Evolutionary conservation across 331 rosid genomes (phyloP), one percentile per base, ranked within the genome.

Genomic region (Rosa hybrid): DNA sequence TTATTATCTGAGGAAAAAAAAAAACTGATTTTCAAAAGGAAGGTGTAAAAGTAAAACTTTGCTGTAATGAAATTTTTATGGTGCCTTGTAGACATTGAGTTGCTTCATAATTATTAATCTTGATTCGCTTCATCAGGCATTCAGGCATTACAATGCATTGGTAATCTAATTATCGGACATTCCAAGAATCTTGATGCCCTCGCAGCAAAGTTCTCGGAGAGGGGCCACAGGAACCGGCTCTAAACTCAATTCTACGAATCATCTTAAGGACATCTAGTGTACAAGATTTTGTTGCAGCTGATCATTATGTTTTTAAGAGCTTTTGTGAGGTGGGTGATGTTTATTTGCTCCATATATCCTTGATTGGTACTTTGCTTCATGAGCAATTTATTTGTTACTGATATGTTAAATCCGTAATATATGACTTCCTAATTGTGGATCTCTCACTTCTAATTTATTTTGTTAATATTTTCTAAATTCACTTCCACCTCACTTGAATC

Each of bases 271-370:
- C 98, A 39, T 92, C 98, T 62, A 94, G 93, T 83, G 74, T 82
- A 60, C 94, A 92, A 81, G 98, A 94, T 82, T 92, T 91, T 84
- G 83, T 89, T 84, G 94, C 98, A 13, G 97, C 97, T 56, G 97
- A 94, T n/a, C n/a, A n/a, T 87, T 90, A 88, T 79, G 86, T 94
- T 84, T 94, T 94, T 74, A 92, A 91, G 83, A 69, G 86, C 90
- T 94, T 94, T 80, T 94, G 98, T 82, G 97, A 94, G 98, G 98
- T 94, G 88, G 87, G 75, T 71, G 65, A 78, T 30, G 48, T 71
- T 34, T 59, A 57, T 39, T 41, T 50, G 0, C 46, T 74, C 63
- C 59, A 60, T 21, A 38, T 72, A 71, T 30, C 85, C 17, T 69
- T 59, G 64, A 38, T 80, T 48, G n/a, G n/a, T 73, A 71, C 76